Percentiles rank a stretch among this genome's conserved stretches.
These are phyloP conservation scores for Apiospora hydei DNA, from an alignment of 2,329 filamentous ascomycete genomes.

Conservation along the genomic window DNA sequence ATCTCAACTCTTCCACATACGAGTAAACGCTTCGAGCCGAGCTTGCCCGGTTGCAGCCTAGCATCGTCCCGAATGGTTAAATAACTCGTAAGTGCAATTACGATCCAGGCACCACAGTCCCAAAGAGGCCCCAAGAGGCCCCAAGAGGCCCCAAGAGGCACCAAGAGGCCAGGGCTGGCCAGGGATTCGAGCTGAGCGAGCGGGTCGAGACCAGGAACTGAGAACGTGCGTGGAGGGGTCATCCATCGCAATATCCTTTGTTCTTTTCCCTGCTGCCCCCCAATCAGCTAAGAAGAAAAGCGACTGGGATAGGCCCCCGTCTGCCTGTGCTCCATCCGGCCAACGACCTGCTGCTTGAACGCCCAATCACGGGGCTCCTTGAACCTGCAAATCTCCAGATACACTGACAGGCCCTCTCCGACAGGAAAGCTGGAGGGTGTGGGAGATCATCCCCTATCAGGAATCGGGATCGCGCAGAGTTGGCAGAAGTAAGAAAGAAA, in stretches of 20 bases:
- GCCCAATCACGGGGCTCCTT: constrained; percentile 14
- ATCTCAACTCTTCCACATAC: not conserved
- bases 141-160: not conserved
- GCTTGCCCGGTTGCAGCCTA: not conserved
- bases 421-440: constrained; percentile 18
- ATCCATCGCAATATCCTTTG: constrained; percentile 18
- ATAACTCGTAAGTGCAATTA: constrained; percentile 21
- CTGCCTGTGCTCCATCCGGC: not conserved
- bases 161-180: not conserved
- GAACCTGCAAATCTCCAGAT: constrained; percentile 19
- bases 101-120: constrained; percentile 3
- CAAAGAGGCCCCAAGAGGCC: not conserved
- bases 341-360: constrained; percentile 18
- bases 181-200: not conserved
- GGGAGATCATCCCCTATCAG: constrained; percentile 24
- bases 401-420: constrained; percentile 20
- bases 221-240: constrained; percentile 17
- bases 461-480: constrained; percentile 5
- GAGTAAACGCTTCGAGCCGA: not conserved
- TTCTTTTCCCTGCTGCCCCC: not conserved
- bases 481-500: not conserved
- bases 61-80: not conserved
- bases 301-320: constrained; percentile 15
- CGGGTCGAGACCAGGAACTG: constrained; percentile 12
- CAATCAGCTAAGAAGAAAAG: not conserved